Percentiles rank a stretch among this genome's conserved stretches.
phyloP scores from a whole-genome alignment of 2,329 filamentous ascomycete species.

The Thielaviopsis ethacetica region DNA sequence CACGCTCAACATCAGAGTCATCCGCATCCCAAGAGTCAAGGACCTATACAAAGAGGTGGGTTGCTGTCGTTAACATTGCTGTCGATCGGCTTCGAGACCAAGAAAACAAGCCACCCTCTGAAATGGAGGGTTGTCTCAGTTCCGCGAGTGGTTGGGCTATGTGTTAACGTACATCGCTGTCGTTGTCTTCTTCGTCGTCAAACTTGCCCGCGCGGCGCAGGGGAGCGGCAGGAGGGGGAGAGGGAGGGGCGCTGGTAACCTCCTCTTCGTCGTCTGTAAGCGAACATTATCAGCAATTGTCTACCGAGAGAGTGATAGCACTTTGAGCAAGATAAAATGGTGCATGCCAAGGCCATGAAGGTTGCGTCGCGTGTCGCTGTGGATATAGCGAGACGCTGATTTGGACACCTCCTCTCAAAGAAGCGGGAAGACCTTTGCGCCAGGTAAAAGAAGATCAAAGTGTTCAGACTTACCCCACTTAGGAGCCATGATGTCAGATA shows the following conservation, averaged over 20 bases:
- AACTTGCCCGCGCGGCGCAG: conserved; percentile 44
- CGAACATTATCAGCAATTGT: conserved; percentile 14
- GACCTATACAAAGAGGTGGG: conserved; percentile 38
- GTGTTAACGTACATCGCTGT: conserved; percentile 48
- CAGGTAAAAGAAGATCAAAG: not conserved
- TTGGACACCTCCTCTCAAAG: not conserved
- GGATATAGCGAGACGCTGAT: not conserved
- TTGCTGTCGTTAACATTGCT: not conserved
- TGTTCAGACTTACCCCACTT: conserved; percentile 25
- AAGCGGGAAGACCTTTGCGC: not conserved
- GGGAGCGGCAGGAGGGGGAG: conserved; percentile 20
- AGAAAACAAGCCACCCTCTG: too few species aligned
- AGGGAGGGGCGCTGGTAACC: conserved; percentile 21
- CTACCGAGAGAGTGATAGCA: not conserved
- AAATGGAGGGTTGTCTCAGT: too few species aligned
- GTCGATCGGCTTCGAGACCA: too few species aligned
- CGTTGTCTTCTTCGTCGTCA: conserved; percentile 78
- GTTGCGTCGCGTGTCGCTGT: not conserved
- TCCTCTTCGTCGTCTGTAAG: conserved; percentile 24
- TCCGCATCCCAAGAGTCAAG: conserved; percentile 96
- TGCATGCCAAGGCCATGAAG: not conserved
- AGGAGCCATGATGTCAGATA: conserved; percentile 25
- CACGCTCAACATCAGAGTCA: conserved; percentile 89
- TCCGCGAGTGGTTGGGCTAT: not conserved
- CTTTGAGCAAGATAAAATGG: not conserved